Percentiles rank a stretch among this genome's conserved stretches.
phyloP scores from a whole-genome alignment of 768 basidiomycete genomes.

The Termitomyces sp. region DNA sequence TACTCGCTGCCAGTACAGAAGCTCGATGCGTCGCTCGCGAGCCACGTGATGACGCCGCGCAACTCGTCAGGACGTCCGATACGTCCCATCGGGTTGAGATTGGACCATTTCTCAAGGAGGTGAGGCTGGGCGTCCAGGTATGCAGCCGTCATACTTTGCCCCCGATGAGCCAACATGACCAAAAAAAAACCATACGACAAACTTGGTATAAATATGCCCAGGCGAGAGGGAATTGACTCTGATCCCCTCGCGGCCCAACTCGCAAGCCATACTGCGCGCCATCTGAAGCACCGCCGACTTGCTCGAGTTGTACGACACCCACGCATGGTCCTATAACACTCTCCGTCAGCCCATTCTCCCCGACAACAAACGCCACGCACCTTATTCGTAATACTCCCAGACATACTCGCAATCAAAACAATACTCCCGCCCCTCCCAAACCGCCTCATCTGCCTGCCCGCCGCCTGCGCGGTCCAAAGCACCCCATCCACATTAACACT shows the following conservation, averaged over 20 bases:
- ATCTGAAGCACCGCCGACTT: conserved; percentile 78
- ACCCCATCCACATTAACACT: conserved; percentile 47
- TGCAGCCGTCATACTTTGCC: conserved; percentile 64
- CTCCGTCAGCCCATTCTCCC: no score
- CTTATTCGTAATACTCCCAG: conserved; percentile 64
- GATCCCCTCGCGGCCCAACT: conserved; percentile 59
- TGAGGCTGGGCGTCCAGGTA: conserved; percentile 62
- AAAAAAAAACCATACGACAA: conserved; percentile 7
- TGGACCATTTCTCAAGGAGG: conserved; percentile 61
- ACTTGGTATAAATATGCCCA: conserved; percentile 71
- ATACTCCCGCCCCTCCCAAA: conserved; percentile 37
- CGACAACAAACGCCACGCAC: conserved; percentile 25
- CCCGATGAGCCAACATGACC: not conserved
- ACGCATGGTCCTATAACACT: conserved; percentile 49
- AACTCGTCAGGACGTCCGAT: conserved; percentile 70
- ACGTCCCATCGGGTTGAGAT: conserved; percentile 62
- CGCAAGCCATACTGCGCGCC: conserved; percentile 79
- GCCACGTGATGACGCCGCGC: conserved; percentile 65
- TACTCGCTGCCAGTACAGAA: conserved; percentile 84
- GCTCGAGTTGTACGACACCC: conserved; percentile 73
- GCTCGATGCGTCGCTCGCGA: conserved; percentile 69
- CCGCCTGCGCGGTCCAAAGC: conserved; percentile 45
- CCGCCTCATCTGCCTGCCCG: conserved; percentile 40
- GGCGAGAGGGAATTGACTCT: conserved; percentile 75
- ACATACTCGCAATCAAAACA: conserved; percentile 47